A percentile compares a stretch with the other conserved stretches of the same genome.
Conservation (phyloP, 73 alveolate species). For the Durusdinium trenchii region DNA sequence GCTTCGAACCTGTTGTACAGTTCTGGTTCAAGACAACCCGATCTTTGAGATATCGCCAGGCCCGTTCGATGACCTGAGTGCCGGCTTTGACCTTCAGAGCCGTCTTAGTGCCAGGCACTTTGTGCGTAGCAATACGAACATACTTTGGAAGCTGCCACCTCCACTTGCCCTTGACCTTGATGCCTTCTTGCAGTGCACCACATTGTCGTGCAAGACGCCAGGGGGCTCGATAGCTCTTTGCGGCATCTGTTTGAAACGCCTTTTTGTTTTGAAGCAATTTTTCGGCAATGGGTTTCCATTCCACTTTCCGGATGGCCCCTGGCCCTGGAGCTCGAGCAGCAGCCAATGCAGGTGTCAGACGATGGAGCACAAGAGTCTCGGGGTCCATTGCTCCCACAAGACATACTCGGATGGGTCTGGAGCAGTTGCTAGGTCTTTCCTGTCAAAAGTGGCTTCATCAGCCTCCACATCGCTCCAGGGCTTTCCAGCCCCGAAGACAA, state of each 20-base stretch:
- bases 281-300: not conserved
- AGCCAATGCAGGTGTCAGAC: not conserved
- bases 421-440: not conserved
- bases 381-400: slow-evolving; percentile 46
- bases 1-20: too few relatives aligned
- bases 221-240: too few relatives aligned
- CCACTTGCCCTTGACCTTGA: slow-evolving; percentile 38
- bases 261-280: not conserved
- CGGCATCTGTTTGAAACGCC: too few relatives aligned
- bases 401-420: not conserved
- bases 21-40: too few relatives aligned
- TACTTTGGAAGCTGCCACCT: not conserved
- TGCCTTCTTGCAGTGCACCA: slow-evolving; percentile 1
- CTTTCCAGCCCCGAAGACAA: not conserved
- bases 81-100: not conserved
- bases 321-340: slow-evolving; percentile 2
- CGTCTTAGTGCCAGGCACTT: not conserved
- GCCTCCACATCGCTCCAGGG: slow-evolving; percentile 20
- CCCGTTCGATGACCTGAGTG: not conserved
- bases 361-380: not conserved
- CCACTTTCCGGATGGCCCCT: slow-evolving; percentile 10
- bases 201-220: slow-evolving; percentile 1
- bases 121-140: not conserved
- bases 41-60: too few relatives aligned
- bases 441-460: slow-evolving; percentile 8